These are phyloP conservation scores for Boletus reticuloceps DNA, from an alignment of 768 basidiomycete species.

Conservation along the genomic window DNA sequence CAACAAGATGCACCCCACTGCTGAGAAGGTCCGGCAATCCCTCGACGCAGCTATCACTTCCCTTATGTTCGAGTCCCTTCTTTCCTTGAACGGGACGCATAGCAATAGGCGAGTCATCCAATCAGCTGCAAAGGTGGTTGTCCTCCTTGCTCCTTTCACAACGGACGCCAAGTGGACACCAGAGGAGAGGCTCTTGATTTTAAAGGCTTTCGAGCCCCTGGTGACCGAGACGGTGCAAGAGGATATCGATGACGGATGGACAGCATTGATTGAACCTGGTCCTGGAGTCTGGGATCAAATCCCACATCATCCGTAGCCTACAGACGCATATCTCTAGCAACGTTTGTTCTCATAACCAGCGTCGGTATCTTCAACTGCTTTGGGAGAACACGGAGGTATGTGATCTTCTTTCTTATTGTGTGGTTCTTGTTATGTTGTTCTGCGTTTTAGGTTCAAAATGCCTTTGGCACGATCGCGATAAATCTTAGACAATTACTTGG, in stretches of 20 bases:
- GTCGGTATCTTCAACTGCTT: constrained; percentile 51
- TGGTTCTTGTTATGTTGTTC: neutral
- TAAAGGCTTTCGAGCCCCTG: constrained; percentile 66
- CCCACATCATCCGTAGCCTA: constrained; percentile 44
- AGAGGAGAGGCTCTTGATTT: constrained; percentile 62
- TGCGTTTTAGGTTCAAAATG: constrained; percentile 52
- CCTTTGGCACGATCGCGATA: constrained; percentile 31
- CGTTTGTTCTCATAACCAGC: constrained; percentile 11
- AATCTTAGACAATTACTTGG: constrained; percentile 44
- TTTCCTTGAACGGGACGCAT: constrained; percentile 62
- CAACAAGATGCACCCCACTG: constrained; percentile 40
- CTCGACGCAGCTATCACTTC: constrained; percentile 69
- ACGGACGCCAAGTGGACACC: constrained; percentile 48
- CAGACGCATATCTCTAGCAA: constrained; percentile 12
- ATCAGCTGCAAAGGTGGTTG: constrained; percentile 52
- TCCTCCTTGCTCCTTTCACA: constrained; percentile 42
- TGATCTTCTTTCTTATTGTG: constrained; percentile 4
- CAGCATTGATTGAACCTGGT: constrained; percentile 49
- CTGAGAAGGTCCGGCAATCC: constrained; percentile 61
- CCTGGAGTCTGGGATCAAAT: constrained; percentile 59
- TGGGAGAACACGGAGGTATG: constrained; percentile 73
- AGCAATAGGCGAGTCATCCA: constrained; percentile 63
- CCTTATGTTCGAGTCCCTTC: constrained; percentile 65
- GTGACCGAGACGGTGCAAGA: constrained; percentile 40
- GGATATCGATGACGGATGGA: constrained; percentile 32